phyloP scores from a whole-genome alignment of 805 yeast genomes.

The Sugiyamaella qingdaonensis region DNA sequence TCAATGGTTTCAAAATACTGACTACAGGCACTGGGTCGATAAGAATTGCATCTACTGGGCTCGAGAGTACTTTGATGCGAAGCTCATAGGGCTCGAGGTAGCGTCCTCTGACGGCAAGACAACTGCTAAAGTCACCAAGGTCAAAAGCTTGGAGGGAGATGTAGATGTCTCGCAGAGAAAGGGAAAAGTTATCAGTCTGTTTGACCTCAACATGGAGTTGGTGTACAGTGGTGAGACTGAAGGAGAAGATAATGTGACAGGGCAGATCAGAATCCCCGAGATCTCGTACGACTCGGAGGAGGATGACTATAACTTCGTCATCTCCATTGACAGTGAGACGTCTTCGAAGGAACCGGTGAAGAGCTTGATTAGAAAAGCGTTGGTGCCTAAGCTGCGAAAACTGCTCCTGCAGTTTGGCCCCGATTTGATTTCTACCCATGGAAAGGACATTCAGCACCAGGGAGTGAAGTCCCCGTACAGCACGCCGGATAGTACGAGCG shows the following conservation, averaged over 20 bases:
- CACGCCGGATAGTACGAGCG: slow-evolving; percentile 1
- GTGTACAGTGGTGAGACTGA: slow-evolving; percentile 46
- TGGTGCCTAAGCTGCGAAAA: slow-evolving; percentile 68
- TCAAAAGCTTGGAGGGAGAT: slow-evolving; percentile 81
- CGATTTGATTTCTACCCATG: slow-evolving; percentile 70
- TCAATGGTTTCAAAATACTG: not conserved
- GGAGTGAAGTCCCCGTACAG: slow-evolving; percentile 33
- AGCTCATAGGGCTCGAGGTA: slow-evolving; percentile 51
- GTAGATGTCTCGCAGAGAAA: slow-evolving; percentile 96
- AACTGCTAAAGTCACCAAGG: slow-evolving; percentile 37
- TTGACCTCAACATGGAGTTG: slow-evolving; percentile 69
- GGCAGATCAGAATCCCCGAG: slow-evolving; percentile 83
- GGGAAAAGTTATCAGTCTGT: slow-evolving; percentile 90
- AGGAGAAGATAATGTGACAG: slow-evolving; percentile 48
- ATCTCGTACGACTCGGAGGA: slow-evolving; percentile 86
- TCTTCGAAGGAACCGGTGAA: slow-evolving; percentile 44
- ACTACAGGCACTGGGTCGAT: slow-evolving; percentile 88
- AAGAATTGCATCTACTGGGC: slow-evolving; percentile 96
- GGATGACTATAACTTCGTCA: slow-evolving; percentile 81
- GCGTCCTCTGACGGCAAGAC: slow-evolving; percentile 29
- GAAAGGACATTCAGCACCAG: slow-evolving; percentile 82
- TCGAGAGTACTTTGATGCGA: slow-evolving; percentile 62
- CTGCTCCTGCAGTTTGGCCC: slow-evolving; percentile 63
- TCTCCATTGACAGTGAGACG: slow-evolving; percentile 56
- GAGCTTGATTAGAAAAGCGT: slow-evolving; percentile 46